These are phyloP conservation scores for Ehretia macrophylla DNA, from an alignment of 257 asterid genomes.

Conservation along the genomic window DNA sequence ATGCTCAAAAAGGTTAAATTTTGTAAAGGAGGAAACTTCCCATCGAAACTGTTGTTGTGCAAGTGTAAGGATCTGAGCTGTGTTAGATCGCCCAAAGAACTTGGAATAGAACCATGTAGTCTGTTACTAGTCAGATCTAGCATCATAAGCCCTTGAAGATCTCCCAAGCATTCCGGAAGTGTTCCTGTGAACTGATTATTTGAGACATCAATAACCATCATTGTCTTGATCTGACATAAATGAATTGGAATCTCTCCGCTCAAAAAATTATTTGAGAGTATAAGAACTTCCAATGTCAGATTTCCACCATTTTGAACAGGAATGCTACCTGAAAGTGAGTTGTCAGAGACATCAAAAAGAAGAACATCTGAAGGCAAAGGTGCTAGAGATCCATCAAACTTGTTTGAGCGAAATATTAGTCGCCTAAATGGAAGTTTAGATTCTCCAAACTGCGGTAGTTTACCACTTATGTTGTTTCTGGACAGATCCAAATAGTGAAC, in stretches of 20 bases:
- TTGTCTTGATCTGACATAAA: slow-evolving; percentile 7
- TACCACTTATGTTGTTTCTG: slow-evolving; percentile 13
- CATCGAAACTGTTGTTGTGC: slow-evolving; percentile 19
- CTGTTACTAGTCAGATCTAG: slow-evolving; percentile 19
- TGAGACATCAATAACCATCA: slow-evolving; percentile 11
- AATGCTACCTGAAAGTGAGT: slow-evolving; percentile 14
- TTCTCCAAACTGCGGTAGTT: slow-evolving; percentile 14
- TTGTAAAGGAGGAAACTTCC: neutral
- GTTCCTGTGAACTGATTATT: slow-evolving; percentile 17
- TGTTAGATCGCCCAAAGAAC: slow-evolving; percentile 11
- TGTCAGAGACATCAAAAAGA: slow-evolving; percentile 10
- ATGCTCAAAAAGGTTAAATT: neutral
- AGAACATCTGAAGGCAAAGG: slow-evolving; percentile 9
- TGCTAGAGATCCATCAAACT: slow-evolving; percentile 9
- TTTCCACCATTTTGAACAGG: neutral
- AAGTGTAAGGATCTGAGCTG: slow-evolving; percentile 22
- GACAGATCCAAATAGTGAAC: slow-evolving; percentile 17
- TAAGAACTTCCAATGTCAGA: slow-evolving; percentile 6
- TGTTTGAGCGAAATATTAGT: slow-evolving; percentile 11
- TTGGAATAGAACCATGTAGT: slow-evolving; percentile 23
- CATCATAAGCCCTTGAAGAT: neutral
- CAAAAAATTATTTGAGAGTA: slow-evolving; percentile 9
- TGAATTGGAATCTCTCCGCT: slow-evolving; percentile 7
- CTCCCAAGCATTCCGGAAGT: slow-evolving; percentile 19
- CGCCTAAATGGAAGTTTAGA: slow-evolving; percentile 1